A percentile compares a stretch with the other conserved stretches of the same genome.
phyloP scores from a whole-genome alignment of 768 basidiomycete species.

The Chalciporus pseudorubinellus region DNA sequence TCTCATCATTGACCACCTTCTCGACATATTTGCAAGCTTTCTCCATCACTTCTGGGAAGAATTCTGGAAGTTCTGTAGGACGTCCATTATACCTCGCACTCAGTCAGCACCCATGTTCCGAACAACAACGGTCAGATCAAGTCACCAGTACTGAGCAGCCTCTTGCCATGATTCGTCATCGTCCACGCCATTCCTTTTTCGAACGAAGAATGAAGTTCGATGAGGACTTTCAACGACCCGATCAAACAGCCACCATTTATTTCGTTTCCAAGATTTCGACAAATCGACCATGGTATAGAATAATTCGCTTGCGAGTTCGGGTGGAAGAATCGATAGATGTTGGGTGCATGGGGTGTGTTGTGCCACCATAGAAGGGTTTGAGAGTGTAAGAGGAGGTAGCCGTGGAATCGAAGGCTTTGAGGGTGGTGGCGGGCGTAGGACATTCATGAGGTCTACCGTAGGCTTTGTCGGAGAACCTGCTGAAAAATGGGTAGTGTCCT shows the following conservation, averaged over 20 bases:
- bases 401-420: conserved; percentile 34
- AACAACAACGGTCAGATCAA: conserved; percentile 1
- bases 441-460: conserved; percentile 48
- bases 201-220: conserved; percentile 72
- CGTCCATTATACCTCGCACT: conserved; percentile 75
- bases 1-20: conserved; percentile 65
- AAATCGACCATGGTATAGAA: conserved; percentile 70
- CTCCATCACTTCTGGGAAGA: conserved; percentile 71
- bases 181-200: conserved; percentile 45
- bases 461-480: conserved; percentile 30
- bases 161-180: conserved; percentile 59
- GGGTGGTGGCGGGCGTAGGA: conserved; percentile 51
- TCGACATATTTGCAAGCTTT: conserved; percentile 74
- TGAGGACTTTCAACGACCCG: conserved; percentile 81
- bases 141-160: conserved; percentile 73
- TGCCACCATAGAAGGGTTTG: conserved; percentile 61
- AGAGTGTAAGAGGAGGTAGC: conserved; percentile 60
- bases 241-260: conserved; percentile 86
- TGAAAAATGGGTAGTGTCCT: conserved; percentile 12
- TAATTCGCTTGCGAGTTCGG: conserved; percentile 69
- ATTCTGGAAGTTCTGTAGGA: conserved; percentile 49
- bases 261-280: conserved; percentile 62
- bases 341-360: conserved; percentile 74
- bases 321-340: conserved; percentile 65
- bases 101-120: conserved; percentile 9